Base-by-base conservation (phyloP, 179 eudicot species). In the Beta corolliflora region DNA sequence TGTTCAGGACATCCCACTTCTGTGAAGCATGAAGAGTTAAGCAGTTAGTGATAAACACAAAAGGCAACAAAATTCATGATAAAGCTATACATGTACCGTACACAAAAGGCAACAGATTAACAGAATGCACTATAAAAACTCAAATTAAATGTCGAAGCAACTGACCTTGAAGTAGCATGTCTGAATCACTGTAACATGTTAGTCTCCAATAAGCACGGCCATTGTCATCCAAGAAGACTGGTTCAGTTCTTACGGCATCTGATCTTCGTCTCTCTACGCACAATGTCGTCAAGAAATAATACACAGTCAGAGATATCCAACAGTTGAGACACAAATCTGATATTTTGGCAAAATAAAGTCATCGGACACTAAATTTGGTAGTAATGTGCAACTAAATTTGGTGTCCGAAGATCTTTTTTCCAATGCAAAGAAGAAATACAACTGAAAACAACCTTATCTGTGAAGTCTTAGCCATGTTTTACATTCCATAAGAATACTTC, bases 181-280 rank as follows among this genome's bases (percentile, higher is more conserved):
- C 84, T 65, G 91, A 80, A 18, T 84, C 84, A 48, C 86, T 83
- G 58, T 81, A 84, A 72, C 94, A 85, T 63, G 86, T 91, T 44
- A 94, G 84, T 80, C 86, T 93, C 98, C 97, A 96, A 73, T 70
- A 92, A 31, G 71, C 86, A 84, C 52, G 85, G 31, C 98, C 93
- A 50, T 86, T 75, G 56, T 58, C 74, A 65, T 84, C 94, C 68
- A 82, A 21, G 79, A 91, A 72, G 71, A 89, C 74, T 25, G 97
- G 91, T 73, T 89, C 90, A 54, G 90, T 92, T 82, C 99, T 85
- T 54, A 90, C 84, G 81, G 93, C 92, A 73, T 91, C 89, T 23
- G 90, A 81, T 75, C 80, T 80, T 80, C 67, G 83, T 76, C 87
- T 88, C 81, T 80, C 98, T 94, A 82, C 66, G 83, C 31, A 87